phyloP scores from a whole-genome alignment of 495 filamentous ascomycete species.

The Bacidia rubella region DNA sequence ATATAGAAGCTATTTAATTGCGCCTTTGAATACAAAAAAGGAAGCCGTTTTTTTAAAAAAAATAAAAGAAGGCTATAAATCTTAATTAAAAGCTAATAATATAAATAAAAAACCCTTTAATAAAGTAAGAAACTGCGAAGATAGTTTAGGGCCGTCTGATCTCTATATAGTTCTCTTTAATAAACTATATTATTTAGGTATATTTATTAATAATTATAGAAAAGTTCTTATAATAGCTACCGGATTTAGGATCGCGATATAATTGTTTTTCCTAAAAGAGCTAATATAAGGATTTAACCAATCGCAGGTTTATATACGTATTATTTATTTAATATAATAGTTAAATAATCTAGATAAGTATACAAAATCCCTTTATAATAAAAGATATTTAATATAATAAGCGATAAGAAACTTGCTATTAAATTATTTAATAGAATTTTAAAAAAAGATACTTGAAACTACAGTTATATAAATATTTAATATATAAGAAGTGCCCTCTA shows the following conservation, averaged over 20 bases:
- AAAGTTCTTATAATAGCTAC: neutral
- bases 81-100: neutral
- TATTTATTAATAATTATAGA: neutral
- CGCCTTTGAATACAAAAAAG: neutral
- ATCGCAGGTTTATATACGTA: neutral
- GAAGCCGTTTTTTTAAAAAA: neutral
- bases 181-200: neutral
- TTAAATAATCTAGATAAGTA: neutral
- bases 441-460: neutral
- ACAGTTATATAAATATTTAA: neutral
- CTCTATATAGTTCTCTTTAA: neutral
- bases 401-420: neutral
- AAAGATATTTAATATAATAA: neutral
- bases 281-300: neutral
- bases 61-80: neutral
- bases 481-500: neutral
- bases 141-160: neutral
- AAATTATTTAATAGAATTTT: constrained; percentile 1
- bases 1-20: neutral
- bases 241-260: neutral
- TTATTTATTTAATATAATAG: neutral
- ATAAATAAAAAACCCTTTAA: neutral
- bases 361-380: constrained; percentile 1
- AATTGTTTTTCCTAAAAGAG: neutral
- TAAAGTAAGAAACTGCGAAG: neutral